Conservation (phyloP, 768 basidiomycete species). For the Phlebiopsis gigantea region DNA sequence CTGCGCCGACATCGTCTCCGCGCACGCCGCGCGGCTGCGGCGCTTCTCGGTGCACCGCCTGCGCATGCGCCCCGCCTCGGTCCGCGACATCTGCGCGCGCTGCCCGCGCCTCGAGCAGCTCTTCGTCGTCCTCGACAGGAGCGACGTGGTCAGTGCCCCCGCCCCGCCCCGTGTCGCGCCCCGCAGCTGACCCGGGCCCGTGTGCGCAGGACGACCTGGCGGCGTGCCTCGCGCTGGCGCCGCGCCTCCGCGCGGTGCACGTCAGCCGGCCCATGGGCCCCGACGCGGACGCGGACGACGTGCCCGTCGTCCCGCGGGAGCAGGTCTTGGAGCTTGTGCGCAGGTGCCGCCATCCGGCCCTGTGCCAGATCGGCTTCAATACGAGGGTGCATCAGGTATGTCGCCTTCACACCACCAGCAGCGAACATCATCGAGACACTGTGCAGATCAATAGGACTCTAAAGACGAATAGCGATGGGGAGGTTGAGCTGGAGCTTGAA, state of each 20-base stretch:
- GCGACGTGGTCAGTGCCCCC: conserved; percentile 5
- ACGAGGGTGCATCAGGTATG: conserved; percentile 67
- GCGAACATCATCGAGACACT: background rate
- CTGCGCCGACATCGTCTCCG: conserved; percentile 42
- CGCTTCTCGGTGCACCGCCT: conserved; percentile 64
- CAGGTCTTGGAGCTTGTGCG: conserved; percentile 36
- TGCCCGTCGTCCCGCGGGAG: conserved; percentile 14
- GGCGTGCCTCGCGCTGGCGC: conserved; percentile 38
- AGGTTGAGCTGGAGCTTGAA: conserved; percentile 29
- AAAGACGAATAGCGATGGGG: conserved; percentile 32
- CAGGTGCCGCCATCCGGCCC: conserved; percentile 40
- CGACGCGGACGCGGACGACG: conserved; percentile 12
- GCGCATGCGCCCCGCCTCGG: conserved; percentile 42
- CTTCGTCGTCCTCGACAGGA: conserved; percentile 51
- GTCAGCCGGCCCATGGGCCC: conserved; percentile 40
- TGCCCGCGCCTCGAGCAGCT: conserved; percentile 56
- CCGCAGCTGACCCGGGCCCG: background rate
- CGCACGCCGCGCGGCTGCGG: conserved; percentile 47
- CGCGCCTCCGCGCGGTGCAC: conserved; percentile 51
- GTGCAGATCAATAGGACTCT: conserved; percentile 43
- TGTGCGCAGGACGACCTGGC: conserved; percentile 34
- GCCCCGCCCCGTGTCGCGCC: background rate
- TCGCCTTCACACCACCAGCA: background rate
- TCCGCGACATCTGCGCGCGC: conserved; percentile 48
- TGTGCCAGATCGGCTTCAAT: conserved; percentile 64